These are phyloP conservation scores for Fusarium continuum DNA, from an alignment of 2,329 filamentous ascomycete genomes.

Conservation along the genomic window DNA sequence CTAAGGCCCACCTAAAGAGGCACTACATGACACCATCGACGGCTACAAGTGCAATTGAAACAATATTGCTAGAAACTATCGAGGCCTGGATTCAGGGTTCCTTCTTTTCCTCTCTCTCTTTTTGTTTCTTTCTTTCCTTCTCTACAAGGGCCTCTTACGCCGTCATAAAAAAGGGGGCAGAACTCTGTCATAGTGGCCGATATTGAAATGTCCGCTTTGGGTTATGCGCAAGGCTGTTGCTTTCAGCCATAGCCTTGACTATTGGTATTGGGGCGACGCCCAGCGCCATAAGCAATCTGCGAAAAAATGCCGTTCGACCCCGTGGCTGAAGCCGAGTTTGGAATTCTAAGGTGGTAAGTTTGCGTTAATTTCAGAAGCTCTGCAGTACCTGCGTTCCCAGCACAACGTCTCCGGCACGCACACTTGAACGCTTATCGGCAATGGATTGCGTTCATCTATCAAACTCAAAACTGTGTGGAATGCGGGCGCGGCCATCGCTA, in stretches of 20 bases:
- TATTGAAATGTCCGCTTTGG: slow-evolving; percentile 14
- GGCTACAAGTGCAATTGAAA: slow-evolving; percentile 34
- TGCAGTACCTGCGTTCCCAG: slow-evolving; percentile 26
- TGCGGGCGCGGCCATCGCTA: slow-evolving; percentile 17
- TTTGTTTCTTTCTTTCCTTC: neutral
- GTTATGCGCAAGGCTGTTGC: neutral
- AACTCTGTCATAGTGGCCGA: neutral
- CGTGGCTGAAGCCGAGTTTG: slow-evolving; percentile 2
- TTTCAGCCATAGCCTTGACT: slow-evolving; percentile 19
- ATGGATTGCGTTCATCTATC: slow-evolving; percentile 2
- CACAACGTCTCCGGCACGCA: neutral
- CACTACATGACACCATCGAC: slow-evolving; percentile 28
- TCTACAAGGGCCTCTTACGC: neutral
- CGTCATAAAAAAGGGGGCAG: neutral
- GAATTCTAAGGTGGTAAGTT: slow-evolving; percentile 10
- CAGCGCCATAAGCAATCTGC: slow-evolving; percentile 15
- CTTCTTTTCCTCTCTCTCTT: neutral
- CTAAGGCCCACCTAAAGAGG: slow-evolving; percentile 6
- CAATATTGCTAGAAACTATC: slow-evolving; percentile 31
- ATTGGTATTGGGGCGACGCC: slow-evolving; percentile 25
- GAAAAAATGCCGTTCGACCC: slow-evolving; percentile 5
- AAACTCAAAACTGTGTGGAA: slow-evolving; percentile 17
- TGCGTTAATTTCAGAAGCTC: slow-evolving; percentile 7
- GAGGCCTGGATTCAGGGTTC: slow-evolving; percentile 27
- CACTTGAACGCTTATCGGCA: neutral